Base-by-base conservation (phyloP, 2,329 filamentous ascomycete genomes). In the Fusarium dimerum region DNA sequence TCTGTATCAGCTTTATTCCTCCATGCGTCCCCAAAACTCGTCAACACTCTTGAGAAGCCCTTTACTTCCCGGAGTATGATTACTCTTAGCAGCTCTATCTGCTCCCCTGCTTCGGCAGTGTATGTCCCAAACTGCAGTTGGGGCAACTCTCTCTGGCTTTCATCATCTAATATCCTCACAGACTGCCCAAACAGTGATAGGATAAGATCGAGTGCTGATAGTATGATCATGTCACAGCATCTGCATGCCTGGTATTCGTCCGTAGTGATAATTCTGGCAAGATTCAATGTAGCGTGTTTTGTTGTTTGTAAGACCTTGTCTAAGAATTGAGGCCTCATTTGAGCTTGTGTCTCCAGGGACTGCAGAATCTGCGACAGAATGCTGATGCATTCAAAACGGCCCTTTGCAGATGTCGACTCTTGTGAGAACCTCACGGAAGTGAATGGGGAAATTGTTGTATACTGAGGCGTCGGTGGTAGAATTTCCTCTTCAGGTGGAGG, bases 291-390 rank as follows among this genome's bases (percentile, higher is more conserved):
- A 15, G 45, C 44, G 6, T 2, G 5, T n/a, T 29, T 43, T 26
- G 43, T 52, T 6, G 40, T 15, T 11, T 40, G 50, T 6, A 52
- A 40, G 6, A 48, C 41, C 36, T 52, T 36, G 30, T 52, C 50
- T 4, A 52, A 32, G 1, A 32, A 12, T 2, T 13, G 34, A 5
- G 36, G 29, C 13, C 15, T 18, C 15, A 34, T 34, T 8, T 36
- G 45, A 6, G 34, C 38, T 13, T 45, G 29, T 18, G 41, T 26
- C 18, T 52, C 50, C 29, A 52, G 18, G 9, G 34, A 43, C 30
- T 47, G 29, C 5, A 52, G 41, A 20, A 48, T 16, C 3, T 15
- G 17, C 13, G 45, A 48, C 11, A 52, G n/a, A 15, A 42, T 45
- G 7, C 17, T 26, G 13, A 52, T 36, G 9, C 32, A 36, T 15